Percentiles rank a stretch among this genome's conserved stretches.
Evolutionary conservation across 140 eudicot species (phyloP).

Genomic region (Bidens hawaiensis): DNA sequence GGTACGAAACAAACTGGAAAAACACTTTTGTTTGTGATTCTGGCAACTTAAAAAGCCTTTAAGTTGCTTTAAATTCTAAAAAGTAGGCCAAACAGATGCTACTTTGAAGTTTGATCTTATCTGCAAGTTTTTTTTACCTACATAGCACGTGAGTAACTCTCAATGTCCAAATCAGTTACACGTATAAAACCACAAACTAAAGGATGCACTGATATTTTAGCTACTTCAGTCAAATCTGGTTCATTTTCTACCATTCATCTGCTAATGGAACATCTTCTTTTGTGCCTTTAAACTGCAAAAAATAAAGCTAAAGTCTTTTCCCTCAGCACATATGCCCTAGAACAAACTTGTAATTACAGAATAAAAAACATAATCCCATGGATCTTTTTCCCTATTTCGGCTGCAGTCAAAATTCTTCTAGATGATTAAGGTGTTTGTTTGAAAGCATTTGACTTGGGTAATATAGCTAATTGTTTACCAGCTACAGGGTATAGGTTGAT

Average conservation of each 20-base stretch:
- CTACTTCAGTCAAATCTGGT: background rate
- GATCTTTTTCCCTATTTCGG: background rate
- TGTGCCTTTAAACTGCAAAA: background rate
- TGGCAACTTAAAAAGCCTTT: no score
- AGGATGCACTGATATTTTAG: background rate
- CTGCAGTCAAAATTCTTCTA: background rate
- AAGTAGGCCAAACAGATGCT: background rate
- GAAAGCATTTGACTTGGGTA: background rate
- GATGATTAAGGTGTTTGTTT: background rate
- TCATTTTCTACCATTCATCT: background rate
- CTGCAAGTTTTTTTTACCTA: background rate
- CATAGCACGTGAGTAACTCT: background rate
- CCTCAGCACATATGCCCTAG: background rate
- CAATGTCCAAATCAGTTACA: background rate
- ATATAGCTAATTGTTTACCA: background rate
- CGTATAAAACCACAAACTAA: no score
- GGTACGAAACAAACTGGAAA: no score
- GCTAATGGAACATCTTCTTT: background rate
- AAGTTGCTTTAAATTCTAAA: background rate
- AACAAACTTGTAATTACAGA: constrained; percentile 1
- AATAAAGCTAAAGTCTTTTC: background rate
- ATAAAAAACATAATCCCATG: background rate
- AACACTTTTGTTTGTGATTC: no score
- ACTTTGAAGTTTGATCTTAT: background rate
- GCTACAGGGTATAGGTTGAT: background rate